Conservation (phyloP, 805 yeast species). For the Schizosaccharomyces cryophilus region DNA sequence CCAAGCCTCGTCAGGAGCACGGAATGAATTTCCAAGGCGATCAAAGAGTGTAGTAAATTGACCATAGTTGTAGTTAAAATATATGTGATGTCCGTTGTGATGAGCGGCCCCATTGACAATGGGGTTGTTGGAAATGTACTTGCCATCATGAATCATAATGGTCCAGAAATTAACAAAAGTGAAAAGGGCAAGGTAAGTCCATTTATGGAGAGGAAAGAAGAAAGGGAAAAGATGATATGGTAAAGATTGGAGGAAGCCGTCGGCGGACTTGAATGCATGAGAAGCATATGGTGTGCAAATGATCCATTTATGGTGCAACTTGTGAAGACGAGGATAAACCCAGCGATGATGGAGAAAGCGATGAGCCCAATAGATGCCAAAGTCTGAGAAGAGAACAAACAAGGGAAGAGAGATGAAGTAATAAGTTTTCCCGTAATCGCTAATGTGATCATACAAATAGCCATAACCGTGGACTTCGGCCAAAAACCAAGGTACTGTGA, state of each 20-base stretch:
- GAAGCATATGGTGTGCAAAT: slow-evolving; percentile 96
- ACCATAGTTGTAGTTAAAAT: slow-evolving; percentile 94
- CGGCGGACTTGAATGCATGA: slow-evolving; percentile 96
- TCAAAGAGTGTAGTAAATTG: slow-evolving; percentile 98
- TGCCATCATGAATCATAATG: slow-evolving; percentile 95
- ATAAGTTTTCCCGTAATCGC: slow-evolving; percentile 48
- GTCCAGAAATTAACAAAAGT: slow-evolving; percentile 94
- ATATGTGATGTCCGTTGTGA: slow-evolving; percentile 88
- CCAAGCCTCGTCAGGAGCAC: slow-evolving; percentile 71
- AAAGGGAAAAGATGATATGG: slow-evolving; percentile 88
- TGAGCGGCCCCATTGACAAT: slow-evolving; percentile 96
- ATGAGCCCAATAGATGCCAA: slow-evolving; percentile 75
- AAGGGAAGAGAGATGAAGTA: slow-evolving; percentile 42
- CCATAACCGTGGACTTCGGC: slow-evolving; percentile 69
- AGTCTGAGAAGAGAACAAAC: slow-evolving; percentile 81
- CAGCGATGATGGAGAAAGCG: slow-evolving; percentile 83
- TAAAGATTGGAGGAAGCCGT: slow-evolving; percentile 60
- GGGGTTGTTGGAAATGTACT: slow-evolving; percentile 79
- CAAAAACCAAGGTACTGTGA: slow-evolving; percentile 79
- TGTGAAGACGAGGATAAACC: slow-evolving; percentile 68
- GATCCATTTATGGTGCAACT: slow-evolving; percentile 98
- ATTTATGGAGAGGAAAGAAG: slow-evolving; percentile 75
- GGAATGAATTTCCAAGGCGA: slow-evolving; percentile 77
- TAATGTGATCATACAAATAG: slow-evolving; percentile 40
- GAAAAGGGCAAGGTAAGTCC: slow-evolving; percentile 61